Conservation (phyloP, 208 protist species). For the Acanthamoeba rhysodes region DNA sequence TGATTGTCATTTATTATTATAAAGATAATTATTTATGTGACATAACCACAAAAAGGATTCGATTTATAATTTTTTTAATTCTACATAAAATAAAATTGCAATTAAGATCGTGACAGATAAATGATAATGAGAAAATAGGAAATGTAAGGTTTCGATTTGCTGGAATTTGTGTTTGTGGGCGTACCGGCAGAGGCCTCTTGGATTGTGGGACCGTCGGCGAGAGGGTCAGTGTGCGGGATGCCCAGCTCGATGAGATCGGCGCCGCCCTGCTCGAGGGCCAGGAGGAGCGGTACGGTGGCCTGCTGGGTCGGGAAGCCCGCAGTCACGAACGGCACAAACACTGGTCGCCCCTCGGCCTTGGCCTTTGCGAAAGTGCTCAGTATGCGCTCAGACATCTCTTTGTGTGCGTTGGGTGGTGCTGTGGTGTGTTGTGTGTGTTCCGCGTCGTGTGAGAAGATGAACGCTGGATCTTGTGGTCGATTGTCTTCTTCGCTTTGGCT, state of each 20-base stretch:
- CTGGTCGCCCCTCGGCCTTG: conserved; percentile 30
- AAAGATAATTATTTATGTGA: too few species aligned
- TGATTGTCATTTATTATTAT: too few species aligned
- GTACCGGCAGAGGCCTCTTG: conserved; percentile 85
- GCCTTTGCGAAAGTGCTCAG: conserved; percentile 15
- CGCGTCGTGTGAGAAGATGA: too few species aligned
- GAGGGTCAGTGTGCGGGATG: conserved; percentile 86
- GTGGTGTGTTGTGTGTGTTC: background rate
- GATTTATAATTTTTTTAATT: background rate
- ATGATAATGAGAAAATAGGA: conserved; percentile 72
- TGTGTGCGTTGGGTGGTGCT: too few species aligned
- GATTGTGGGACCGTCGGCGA: conserved; percentile 91
- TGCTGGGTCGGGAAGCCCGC: conserved; percentile 78
- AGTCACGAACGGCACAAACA: conserved; percentile 67
- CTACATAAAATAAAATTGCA: too few species aligned
- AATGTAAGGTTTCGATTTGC: background rate
- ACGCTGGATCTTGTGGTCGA: too few species aligned
- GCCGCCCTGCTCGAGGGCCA: conserved; percentile 83
- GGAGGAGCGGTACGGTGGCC: conserved; percentile 70
- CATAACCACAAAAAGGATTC: too few species aligned
- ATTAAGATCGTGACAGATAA: too few species aligned
- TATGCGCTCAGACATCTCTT: conserved; percentile 1
- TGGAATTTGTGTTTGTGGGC: background rate
- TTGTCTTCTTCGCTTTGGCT: too few species aligned
- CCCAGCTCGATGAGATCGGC: conserved; percentile 91